Percentiles rank a stretch among this genome's conserved stretches.
Conservation (phyloP, 83 land plant species). For the Picea mariana region DNA sequence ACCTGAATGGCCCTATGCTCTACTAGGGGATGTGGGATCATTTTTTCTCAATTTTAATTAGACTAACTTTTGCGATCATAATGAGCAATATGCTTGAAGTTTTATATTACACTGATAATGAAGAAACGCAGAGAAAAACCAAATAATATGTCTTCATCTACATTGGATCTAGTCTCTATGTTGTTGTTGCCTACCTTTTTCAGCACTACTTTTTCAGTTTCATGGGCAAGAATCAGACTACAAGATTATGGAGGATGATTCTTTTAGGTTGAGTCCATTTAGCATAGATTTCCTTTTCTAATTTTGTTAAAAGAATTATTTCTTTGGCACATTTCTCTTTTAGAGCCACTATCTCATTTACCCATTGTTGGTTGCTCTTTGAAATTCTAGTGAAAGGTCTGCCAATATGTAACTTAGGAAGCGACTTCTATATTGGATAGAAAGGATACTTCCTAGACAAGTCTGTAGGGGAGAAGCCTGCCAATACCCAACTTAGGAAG, state of each 20-base stretch:
- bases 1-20: conserved; percentile 93
- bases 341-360: too few species aligned
- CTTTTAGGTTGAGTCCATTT: conserved; percentile 51
- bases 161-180: conserved; percentile 83
- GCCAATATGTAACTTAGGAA: too few species aligned
- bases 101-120: conserved; percentile 76
- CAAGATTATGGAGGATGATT: conserved; percentile 77
- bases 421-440: too few species aligned
- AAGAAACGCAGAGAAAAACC: conserved; percentile 73
- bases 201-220: conserved; percentile 94
- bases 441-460: too few species aligned
- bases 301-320: background rate
- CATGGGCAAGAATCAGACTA: conserved; percentile 90
- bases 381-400: too few species aligned
- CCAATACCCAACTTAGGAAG: too few species aligned
- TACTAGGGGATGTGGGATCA: conserved; percentile 87
- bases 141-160: conserved; percentile 83
- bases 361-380: too few species aligned
- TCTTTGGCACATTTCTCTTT: too few species aligned
- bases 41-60: conserved; percentile 84
- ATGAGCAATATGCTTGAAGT: conserved; percentile 95
- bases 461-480: too few species aligned
- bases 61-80: conserved; percentile 93
- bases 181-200: conserved; percentile 80
- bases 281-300: too few species aligned